Conservation (phyloP, 352 stramenopile genomes). For the Aphanomyces euteiches region DNA sequence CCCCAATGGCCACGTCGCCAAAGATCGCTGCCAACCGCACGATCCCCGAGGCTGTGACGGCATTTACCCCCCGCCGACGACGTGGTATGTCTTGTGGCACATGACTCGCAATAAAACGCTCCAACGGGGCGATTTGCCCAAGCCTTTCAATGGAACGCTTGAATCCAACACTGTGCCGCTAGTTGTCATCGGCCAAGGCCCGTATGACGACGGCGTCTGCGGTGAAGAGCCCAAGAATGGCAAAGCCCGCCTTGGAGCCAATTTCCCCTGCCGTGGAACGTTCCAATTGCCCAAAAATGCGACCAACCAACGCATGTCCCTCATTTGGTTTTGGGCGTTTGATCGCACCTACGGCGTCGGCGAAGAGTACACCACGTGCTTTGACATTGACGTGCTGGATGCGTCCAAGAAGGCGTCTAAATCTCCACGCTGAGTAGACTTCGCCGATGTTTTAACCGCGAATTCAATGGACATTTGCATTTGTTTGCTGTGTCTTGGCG, state of each 20-base stretch:
- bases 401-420: background rate
- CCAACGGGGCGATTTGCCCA: background rate
- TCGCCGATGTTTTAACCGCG: no score
- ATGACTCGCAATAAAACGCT: background rate
- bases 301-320: background rate
- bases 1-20: slow-evolving; percentile 20
- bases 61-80: background rate
- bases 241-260: background rate
- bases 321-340: slow-evolving; percentile 23
- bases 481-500: no score
- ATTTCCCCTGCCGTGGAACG: slow-evolving; percentile 6
- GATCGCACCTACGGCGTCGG: slow-evolving; percentile 12
- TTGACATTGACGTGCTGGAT: slow-evolving; percentile 14
- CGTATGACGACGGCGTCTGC: slow-evolving; percentile 14
- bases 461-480: no score
- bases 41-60: slow-evolving; percentile 23
- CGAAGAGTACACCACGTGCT: slow-evolving; percentile 28
- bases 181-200: slow-evolving; percentile 1
- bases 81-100: slow-evolving; percentile 13
- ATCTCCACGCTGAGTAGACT: no score
- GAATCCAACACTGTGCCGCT: background rate
- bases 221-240: background rate
- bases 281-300: background rate
- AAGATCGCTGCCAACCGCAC: slow-evolving; percentile 11
- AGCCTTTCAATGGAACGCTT: background rate